Evolutionary conservation across 192 early-diverging fungal genomes (phyloP).

Genomic region (Anaeromyces robustus): DNA sequence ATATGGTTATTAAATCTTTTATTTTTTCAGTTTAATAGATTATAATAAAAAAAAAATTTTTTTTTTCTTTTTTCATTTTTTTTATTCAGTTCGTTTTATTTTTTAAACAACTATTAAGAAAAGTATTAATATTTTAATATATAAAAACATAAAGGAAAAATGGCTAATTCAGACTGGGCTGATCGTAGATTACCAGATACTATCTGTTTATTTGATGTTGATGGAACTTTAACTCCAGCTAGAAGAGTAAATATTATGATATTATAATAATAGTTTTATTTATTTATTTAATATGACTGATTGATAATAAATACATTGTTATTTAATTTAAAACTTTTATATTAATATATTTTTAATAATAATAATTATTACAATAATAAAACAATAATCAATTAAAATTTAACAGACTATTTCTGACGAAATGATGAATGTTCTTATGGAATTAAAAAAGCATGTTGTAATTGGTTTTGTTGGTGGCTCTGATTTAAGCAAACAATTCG

Average conservation of each 20-base stretch:
- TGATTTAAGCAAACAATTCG: conserved; percentile 83
- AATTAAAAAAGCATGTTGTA: conserved; percentile 75
- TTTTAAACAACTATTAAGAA: no score
- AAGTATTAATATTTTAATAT: no score
- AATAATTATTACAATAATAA: no score
- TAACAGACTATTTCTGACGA: conserved; percentile 48
- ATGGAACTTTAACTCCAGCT: conserved; percentile 91
- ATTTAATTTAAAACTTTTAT: no score
- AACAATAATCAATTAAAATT: no score
- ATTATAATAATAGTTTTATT: neutral
- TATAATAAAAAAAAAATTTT: no score
- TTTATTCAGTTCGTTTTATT: no score
- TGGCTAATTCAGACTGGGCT: conserved; percentile 8
- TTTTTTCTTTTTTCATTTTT: no score
- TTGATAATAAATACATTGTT: no score
- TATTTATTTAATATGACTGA: neutral
- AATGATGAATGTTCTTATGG: conserved; percentile 58
- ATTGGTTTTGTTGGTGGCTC: conserved; percentile 96
- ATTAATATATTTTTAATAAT: no score
- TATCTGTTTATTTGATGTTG: conserved; percentile 89
- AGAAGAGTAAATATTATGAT: conserved; percentile 49
- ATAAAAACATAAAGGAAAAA: neutral
- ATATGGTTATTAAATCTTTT: no score
- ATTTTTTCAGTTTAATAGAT: no score
- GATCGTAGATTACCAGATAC: conserved; percentile 47